Evolutionary conservation across 2,329 filamentous ascomycete genomes (phyloP).

Genomic region (Lecanicillium sp.): DNA sequence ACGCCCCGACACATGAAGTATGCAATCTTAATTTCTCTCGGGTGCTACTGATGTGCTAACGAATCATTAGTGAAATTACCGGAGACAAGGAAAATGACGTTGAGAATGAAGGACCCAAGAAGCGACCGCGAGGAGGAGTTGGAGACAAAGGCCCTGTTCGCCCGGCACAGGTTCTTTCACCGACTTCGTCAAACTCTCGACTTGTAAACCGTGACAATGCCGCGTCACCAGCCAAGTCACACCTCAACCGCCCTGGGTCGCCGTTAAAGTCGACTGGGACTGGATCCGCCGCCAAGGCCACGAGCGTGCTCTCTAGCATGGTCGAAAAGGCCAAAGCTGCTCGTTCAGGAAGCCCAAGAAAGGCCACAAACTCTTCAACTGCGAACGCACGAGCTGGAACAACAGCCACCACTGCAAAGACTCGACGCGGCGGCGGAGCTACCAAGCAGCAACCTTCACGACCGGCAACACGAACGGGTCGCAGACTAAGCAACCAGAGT

Average conservation of each 20-base stretch:
- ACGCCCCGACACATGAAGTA: conserved; percentile 44
- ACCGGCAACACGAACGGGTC: conserved; percentile 37
- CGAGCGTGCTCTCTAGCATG: conserved; percentile 45
- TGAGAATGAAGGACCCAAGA: conserved; percentile 60
- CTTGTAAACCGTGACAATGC: conserved; percentile 41
- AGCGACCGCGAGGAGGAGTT: conserved; percentile 42
- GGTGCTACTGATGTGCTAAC: conserved; percentile 12
- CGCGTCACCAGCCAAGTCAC: conserved; percentile 47
- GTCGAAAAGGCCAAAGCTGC: conserved; percentile 52
- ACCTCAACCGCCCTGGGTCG: conserved; percentile 50
- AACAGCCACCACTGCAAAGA: conserved; percentile 23
- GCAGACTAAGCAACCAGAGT: conserved; percentile 50
- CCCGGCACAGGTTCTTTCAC: conserved; percentile 62
- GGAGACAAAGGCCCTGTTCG: conserved; percentile 28
- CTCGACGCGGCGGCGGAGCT: conserved; percentile 7
- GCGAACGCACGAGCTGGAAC: conserved; percentile 29
- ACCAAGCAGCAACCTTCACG: conserved; percentile 26
- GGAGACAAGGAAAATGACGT: conserved; percentile 72
- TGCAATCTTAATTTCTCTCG: conserved; percentile 15
- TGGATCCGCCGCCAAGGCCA: conserved; percentile 30
- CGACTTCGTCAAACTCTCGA: conserved; percentile 73
- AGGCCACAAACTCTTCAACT: conserved; percentile 35
- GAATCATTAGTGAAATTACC: conserved; percentile 43
- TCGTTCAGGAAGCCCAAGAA: conserved; percentile 38
- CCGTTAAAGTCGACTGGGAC: conserved; percentile 47